Evolutionary conservation across 2,329 filamentous ascomycete genomes (phyloP).

Genomic region (Ophiocordyceps camponoti-rufipedis): DNA sequence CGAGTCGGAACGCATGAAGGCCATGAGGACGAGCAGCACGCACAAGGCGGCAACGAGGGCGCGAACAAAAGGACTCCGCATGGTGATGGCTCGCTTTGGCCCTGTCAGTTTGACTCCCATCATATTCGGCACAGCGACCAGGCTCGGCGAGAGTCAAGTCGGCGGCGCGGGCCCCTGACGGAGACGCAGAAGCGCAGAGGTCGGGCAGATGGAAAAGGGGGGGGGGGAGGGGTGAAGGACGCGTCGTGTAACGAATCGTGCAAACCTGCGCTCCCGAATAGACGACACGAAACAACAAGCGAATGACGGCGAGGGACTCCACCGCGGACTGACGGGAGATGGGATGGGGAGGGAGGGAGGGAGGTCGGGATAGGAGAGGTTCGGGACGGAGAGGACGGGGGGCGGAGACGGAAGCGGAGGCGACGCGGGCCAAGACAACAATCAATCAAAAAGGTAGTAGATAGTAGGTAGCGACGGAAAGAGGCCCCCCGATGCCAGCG

Average conservation of each 20-base stretch:
- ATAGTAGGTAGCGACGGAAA: no score
- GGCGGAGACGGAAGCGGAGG: no score
- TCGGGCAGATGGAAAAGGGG: neutral
- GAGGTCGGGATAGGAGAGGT: neutral
- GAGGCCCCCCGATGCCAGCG: no score
- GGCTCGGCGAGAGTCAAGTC: neutral
- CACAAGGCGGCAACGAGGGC: constrained; percentile 23
- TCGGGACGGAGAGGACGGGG: neutral
- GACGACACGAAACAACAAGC: neutral
- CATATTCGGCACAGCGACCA: constrained; percentile 2
- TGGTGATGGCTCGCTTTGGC: constrained; percentile 23
- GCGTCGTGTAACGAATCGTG: neutral
- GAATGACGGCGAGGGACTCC: neutral
- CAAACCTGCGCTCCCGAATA: neutral
- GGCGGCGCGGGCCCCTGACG: neutral
- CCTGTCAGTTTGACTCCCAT: constrained; percentile 21
- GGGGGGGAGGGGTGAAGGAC: neutral
- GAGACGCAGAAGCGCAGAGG: neutral
- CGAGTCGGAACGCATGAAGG: constrained; percentile 22
- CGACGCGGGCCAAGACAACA: no score
- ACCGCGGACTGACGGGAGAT: neutral
- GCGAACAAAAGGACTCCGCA: constrained; percentile 29
- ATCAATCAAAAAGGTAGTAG: no score
- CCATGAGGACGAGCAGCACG: constrained; percentile 22
- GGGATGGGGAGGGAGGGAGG: neutral